Evolutionary conservation across 2,329 filamentous ascomycete species (phyloP), one percentile per base, ranked within the genome.

Genomic region (Cercospora sp.): DNA sequence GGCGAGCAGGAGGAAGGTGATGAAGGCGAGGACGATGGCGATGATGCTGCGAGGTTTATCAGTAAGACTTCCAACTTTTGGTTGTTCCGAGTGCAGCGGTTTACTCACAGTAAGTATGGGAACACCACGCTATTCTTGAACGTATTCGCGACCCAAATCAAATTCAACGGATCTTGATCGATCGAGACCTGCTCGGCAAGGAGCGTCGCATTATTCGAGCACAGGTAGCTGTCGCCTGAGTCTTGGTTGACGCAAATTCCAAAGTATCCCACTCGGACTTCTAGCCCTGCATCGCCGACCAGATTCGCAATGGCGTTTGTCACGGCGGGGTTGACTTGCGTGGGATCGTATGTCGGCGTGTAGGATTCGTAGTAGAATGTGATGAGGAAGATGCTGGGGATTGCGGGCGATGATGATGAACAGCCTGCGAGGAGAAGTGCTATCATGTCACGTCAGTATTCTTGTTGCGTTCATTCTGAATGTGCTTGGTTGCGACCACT

Each of bases 81-180:
- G 33, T 3, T 40, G 33, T 5, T 6, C 13, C 1, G 33, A 16
- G 13, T 40, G 12, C 18, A 33, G 33, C 18, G 58, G 26, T 55
- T 23, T 8, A 73, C 91, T 84, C 80, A 95, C 91, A 99, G 90
- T 20, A 99, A 84, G 78, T 98, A 99, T 9, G 95, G 95, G 79
- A 99, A 99, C 55, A 99, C 94, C 79, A 99, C 95, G 82, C 94
- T 94, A 80, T 98, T 93, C 81, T 98, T 98, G 84, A 99, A 99
- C 73, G 97, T 97, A 74, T 91, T 90, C 26, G 95, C 94, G 65
- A 99, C 88, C 95, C 94, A 99, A 75, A 99, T 94, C 76, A 99
- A 84, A 80, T 99, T 99, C 77, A 99, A 85, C 45, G 95, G 95
- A 82, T 99, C 95, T 80, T 97, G 92, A 77, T 97, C 93, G 51